A percentile compares a stretch with the other conserved stretches of the same genome.
phyloP scores from a whole-genome alignment of 352 stramenopile species.

The Globisporangium mamillatum region DNA sequence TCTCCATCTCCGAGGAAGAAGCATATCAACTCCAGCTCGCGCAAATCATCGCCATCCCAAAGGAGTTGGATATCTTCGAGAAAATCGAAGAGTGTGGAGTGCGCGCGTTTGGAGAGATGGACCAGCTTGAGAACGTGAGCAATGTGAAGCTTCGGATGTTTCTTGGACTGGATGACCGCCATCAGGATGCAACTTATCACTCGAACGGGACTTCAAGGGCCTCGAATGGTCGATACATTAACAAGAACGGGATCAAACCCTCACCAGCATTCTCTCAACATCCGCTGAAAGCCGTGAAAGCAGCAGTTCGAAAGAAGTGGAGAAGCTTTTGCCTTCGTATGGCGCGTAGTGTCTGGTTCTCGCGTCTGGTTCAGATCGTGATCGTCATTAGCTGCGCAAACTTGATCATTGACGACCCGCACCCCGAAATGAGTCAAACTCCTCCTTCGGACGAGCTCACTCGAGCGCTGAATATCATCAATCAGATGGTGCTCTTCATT shows the following conservation, averaged over 20 bases:
- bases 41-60: slow-evolving; percentile 82
- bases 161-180: slow-evolving; percentile 54
- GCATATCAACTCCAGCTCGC: slow-evolving; percentile 80
- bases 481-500: slow-evolving; percentile 44
- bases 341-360: slow-evolving; percentile 38
- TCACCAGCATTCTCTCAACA: neutral
- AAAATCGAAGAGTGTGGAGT: slow-evolving; percentile 80
- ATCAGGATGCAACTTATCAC: slow-evolving; percentile 6
- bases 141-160: slow-evolving; percentile 81
- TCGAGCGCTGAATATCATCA: slow-evolving; percentile 33
- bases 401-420: slow-evolving; percentile 69
- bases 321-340: slow-evolving; percentile 28
- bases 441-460: slow-evolving; percentile 36
- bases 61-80: slow-evolving; percentile 80
- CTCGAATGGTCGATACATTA: slow-evolving; percentile 10
- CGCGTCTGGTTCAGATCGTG: slow-evolving; percentile 60
- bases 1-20: slow-evolving; percentile 77
- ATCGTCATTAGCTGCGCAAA: slow-evolving; percentile 70
- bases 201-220: slow-evolving; percentile 1
- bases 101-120: slow-evolving; percentile 71
- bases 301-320: slow-evolving; percentile 3
- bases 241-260: neutral
- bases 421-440: slow-evolving; percentile 51
- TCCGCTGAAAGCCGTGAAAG: neutral
- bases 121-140: slow-evolving; percentile 77